Evolutionary conservation across 192 early-diverging fungal species (phyloP), one percentile per base, ranked within the genome.

Genomic region (Coemansia sp.): DNA sequence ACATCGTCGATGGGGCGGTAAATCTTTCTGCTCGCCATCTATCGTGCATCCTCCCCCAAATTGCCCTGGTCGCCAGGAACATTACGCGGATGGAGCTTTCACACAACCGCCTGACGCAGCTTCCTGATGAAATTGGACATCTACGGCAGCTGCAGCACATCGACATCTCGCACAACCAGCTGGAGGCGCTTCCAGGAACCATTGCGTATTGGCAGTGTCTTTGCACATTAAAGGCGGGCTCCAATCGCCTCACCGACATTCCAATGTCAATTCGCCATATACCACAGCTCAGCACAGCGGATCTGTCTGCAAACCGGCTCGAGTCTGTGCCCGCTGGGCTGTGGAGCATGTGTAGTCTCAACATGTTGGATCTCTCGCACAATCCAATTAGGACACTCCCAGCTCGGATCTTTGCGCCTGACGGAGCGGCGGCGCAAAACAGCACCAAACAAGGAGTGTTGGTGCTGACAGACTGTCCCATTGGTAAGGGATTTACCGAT

Each of bases 121-220:
- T 73, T 11, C 70, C 70, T 3, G 62, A 66, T 19, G 70, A 61
- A 31, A 65, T 73, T n/a, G 70, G 70, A 1, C 46, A 55, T 32
- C 20, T 67, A 52, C 55, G 44, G n/a, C 54, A 39, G 39, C 52
- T 74, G 29, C 58, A 67, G 56, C 12, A 10, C 2, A 40, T 74
- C 8, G 56, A 74, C 21, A 50, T 74, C 9, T 55, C 64, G 14
- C 22, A 44, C 17, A 74, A 74, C 47, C 21, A 39, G 31, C 55
- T 66, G 2, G 30, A 50, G n/a, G 11, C 26, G 28, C 50, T 74
- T 23, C 70, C 63, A 3, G 41, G 55, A 15, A 62, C 63, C 2
- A 26, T 67, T 15, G 60, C 60, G 0, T 53, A 62, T 30, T 74
- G 70, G 50, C 63, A 62, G 56, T 14, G 34, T 3, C 46, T 74